Evolutionary conservation across 1,139 yeast genomes (phyloP).

Genomic region (Candida sojae): DNA sequence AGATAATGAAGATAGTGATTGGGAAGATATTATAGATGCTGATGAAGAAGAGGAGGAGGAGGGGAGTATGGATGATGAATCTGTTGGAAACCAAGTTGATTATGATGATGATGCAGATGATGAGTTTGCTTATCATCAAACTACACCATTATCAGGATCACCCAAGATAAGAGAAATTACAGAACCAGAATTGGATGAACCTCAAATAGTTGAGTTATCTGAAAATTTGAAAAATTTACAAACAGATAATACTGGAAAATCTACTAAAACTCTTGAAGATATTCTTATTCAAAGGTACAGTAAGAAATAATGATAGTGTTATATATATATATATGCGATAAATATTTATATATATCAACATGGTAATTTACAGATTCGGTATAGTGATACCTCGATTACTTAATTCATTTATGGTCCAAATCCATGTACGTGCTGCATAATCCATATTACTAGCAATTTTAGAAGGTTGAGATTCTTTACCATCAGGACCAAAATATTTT

Average conservation of each 20-base stretch:
- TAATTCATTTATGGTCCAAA: slow-evolving; percentile 74
- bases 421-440: slow-evolving; percentile 74
- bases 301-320: background rate
- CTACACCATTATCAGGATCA: slow-evolving; percentile 1
- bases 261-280: slow-evolving; percentile 10
- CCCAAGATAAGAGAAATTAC: slow-evolving; percentile 9
- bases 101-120: slow-evolving; percentile 7
- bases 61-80: slow-evolving; percentile 10
- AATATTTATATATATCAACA: background rate
- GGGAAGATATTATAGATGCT: slow-evolving; percentile 3
- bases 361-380: slow-evolving; percentile 11
- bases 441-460: slow-evolving; percentile 58
- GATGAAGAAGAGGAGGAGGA: slow-evolving; percentile 11
- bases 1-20: slow-evolving; percentile 6
- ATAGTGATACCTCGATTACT: slow-evolving; percentile 45
- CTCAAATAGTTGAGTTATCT: slow-evolving; percentile 10
- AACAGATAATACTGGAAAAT: slow-evolving; percentile 2
- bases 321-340: background rate
- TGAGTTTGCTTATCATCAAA: slow-evolving; percentile 3
- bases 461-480: slow-evolving; percentile 56
- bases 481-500: slow-evolving; percentile 63
- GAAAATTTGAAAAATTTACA: slow-evolving; percentile 8
- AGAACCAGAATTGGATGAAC: slow-evolving; percentile 3
- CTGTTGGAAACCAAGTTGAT: slow-evolving; percentile 2
- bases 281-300: slow-evolving; percentile 6